These are phyloP conservation scores for Fusarium praegraminearum DNA, from an alignment of 2,329 filamentous ascomycete genomes.

Conservation along the genomic window DNA sequence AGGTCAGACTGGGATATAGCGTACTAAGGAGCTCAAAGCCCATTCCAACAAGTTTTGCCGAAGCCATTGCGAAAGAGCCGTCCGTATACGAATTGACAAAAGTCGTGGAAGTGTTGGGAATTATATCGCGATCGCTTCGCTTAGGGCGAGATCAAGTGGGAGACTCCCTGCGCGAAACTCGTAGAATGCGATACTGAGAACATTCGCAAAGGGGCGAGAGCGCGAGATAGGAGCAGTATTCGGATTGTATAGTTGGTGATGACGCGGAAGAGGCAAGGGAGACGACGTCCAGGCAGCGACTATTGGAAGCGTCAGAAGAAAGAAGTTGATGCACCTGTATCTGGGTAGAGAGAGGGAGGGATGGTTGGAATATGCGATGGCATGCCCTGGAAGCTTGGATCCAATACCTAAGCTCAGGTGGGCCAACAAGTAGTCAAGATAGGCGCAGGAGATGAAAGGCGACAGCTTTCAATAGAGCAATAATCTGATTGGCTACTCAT, in stretches of 20 bases:
- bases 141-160: slow-evolving; percentile 28
- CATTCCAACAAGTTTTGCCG: slow-evolving; percentile 47
- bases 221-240: slow-evolving; percentile 2
- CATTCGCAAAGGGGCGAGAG: slow-evolving; percentile 37
- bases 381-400: slow-evolving; percentile 7
- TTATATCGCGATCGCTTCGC: slow-evolving; percentile 25
- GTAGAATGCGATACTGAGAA: slow-evolving; percentile 39
- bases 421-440: slow-evolving; percentile 2
- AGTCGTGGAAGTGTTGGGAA: slow-evolving; percentile 6
- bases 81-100: neutral
- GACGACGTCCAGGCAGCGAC: slow-evolving; percentile 20
- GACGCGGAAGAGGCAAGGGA: neutral
- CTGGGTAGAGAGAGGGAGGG: neutral
- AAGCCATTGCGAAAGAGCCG: slow-evolving; percentile 36
- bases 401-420: slow-evolving; percentile 1
- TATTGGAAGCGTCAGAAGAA: slow-evolving; percentile 13
- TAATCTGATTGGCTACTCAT: slow-evolving; percentile 38
- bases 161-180: slow-evolving; percentile 46
- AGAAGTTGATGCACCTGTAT: slow-evolving; percentile 6
- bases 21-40: slow-evolving; percentile 52
- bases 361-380: slow-evolving; percentile 22
- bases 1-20: slow-evolving; percentile 18
- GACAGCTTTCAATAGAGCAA: slow-evolving; percentile 39
- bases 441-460: slow-evolving; percentile 28
- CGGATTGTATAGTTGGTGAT: neutral